A percentile compares a stretch with the other conserved stretches of the same genome.
Conservation (phyloP, 2,329 filamentous ascomycete genomes). For the Sarocladiaceae sp. region DNA sequence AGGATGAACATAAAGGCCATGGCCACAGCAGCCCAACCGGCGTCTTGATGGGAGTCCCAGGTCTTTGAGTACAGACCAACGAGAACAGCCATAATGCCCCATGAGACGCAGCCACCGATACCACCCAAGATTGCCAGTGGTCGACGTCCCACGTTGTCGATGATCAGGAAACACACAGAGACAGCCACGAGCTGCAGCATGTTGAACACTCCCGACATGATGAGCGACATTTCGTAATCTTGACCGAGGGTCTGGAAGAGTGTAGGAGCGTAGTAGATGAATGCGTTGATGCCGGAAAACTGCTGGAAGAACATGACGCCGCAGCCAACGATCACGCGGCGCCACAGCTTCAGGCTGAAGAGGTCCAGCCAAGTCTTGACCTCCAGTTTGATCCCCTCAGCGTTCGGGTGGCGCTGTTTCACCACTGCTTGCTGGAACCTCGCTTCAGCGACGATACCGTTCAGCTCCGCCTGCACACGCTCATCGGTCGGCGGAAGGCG, state of each 20-base stretch:
- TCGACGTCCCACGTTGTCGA: slow-evolving; percentile 40
- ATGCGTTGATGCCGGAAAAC: slow-evolving; percentile 26
- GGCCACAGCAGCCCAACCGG: slow-evolving; percentile 51
- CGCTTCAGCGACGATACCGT: slow-evolving; percentile 14
- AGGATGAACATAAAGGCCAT: slow-evolving; percentile 18
- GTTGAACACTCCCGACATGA: slow-evolving; percentile 35
- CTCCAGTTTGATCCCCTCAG: slow-evolving; percentile 27
- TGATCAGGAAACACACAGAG: slow-evolving; percentile 15
- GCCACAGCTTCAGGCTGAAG: slow-evolving; percentile 37
- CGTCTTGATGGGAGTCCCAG: slow-evolving; percentile 39
- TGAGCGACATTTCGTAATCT: slow-evolving; percentile 25
- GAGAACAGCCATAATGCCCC: slow-evolving; percentile 46
- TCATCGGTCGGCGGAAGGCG: slow-evolving; percentile 14
- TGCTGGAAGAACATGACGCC: slow-evolving; percentile 38
- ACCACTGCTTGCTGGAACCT: slow-evolving; percentile 10
- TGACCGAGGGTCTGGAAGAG: slow-evolving; percentile 33
- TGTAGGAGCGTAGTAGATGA: slow-evolving; percentile 41
- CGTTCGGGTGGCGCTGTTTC: not conserved
- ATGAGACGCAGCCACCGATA: slow-evolving; percentile 41
- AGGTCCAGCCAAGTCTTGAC: slow-evolving; percentile 38
- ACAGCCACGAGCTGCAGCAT: slow-evolving; percentile 35
- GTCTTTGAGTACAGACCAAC: slow-evolving; percentile 39
- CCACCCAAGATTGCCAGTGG: slow-evolving; percentile 38
- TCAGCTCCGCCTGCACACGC: slow-evolving; percentile 15
- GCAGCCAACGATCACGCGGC: slow-evolving; percentile 32